Percentiles rank a stretch among this genome's conserved stretches.
Evolutionary conservation across 345 rosid species (phyloP).

Genomic region (Trapa bicornis): DNA sequence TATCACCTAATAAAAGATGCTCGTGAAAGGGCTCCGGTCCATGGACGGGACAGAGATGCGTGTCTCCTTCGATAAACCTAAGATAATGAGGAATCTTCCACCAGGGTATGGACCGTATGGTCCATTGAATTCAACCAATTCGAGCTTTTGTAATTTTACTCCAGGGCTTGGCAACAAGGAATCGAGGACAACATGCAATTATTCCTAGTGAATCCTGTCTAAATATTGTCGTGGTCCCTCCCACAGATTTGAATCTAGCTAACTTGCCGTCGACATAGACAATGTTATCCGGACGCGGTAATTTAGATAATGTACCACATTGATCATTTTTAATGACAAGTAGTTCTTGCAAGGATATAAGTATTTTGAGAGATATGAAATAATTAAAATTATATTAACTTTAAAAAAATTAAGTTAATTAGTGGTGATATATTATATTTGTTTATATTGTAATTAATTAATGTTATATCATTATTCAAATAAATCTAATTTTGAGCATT

Average conservation of each 20-base stretch:
- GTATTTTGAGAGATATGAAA: too few species aligned
- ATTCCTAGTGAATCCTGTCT: constrained; percentile 3
- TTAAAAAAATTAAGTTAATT: too few species aligned
- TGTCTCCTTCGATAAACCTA: constrained; percentile 8
- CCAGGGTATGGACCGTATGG: neutral
- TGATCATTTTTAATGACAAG: neutral
- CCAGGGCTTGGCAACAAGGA: neutral
- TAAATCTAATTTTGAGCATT: too few species aligned
- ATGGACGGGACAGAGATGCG: constrained; percentile 4
- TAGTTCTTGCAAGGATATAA: too few species aligned
- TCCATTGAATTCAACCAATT: constrained; percentile 9
- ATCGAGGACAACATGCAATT: neutral
- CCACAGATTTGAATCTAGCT: neutral
- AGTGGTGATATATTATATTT: too few species aligned
- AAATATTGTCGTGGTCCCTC: neutral
- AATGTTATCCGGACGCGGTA: neutral
- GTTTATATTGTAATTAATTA: too few species aligned
- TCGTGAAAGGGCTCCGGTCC: neutral
- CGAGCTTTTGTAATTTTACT: constrained; percentile 3
- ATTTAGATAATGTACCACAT: too few species aligned
- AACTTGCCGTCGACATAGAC: neutral
- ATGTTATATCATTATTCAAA: too few species aligned
- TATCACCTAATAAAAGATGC: constrained; percentile 14
- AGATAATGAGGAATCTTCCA: neutral
- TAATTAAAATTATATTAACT: too few species aligned